Conservation (phyloP, 495 filamentous ascomycete genomes). For the Physcia stellaris region DNA sequence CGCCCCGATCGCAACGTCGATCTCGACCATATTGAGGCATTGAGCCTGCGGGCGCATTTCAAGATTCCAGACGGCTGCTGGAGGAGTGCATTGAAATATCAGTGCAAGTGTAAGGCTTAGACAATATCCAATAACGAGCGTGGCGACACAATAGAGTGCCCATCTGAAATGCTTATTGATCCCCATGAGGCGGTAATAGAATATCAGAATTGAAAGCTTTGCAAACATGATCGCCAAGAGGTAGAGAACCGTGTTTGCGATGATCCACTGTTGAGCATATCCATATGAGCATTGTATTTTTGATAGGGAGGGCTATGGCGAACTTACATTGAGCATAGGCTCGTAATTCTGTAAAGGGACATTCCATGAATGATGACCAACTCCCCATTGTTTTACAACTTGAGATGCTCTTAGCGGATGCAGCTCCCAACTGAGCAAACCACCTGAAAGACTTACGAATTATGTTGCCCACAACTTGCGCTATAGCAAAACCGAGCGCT, state of each 20-base stretch:
- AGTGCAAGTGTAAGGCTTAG: not conserved
- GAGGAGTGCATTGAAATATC: not conserved
- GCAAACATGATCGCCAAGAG: not conserved
- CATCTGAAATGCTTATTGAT: not conserved
- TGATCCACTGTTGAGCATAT: too few relatives aligned
- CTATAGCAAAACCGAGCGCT: too few relatives aligned
- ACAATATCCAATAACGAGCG: not conserved
- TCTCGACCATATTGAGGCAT: slow-evolving; percentile 30
- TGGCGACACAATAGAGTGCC: not conserved
- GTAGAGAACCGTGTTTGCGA: not conserved
- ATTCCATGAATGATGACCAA: too few relatives aligned
- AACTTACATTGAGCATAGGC: too few relatives aligned
- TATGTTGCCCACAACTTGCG: too few relatives aligned
- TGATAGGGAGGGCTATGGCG: too few relatives aligned
- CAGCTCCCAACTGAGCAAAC: too few relatives aligned
- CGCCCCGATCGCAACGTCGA: slow-evolving; percentile 33
- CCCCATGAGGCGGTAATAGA: not conserved
- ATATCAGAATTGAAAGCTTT: not conserved
- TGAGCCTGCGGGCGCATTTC: not conserved
- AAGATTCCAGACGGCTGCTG: not conserved
- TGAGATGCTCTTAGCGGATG: too few relatives aligned
- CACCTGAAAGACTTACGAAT: too few relatives aligned
- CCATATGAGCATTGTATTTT: too few relatives aligned
- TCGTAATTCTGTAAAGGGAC: too few relatives aligned
- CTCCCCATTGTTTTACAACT: too few relatives aligned